Evolutionary conservation across 228 moss, liverwort and hornwort species (phyloP).

Genomic region (Sphagnum fallax): DNA sequence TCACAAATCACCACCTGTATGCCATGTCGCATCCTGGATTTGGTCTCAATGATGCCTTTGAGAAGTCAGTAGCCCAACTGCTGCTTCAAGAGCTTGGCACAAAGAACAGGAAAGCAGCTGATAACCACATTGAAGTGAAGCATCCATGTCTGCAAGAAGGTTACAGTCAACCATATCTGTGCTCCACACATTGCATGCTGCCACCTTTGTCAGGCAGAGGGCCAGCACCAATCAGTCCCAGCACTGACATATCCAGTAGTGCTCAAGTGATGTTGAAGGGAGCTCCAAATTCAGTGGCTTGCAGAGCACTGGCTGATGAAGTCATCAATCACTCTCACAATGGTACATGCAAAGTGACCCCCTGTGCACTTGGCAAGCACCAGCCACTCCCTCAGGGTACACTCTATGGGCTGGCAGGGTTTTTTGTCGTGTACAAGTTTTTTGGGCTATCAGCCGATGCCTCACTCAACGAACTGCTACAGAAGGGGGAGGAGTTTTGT

Average conservation of each 20-base stretch:
- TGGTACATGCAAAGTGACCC: conserved; percentile 13
- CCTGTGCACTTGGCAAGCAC: conserved; percentile 91
- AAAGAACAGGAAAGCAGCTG: conserved; percentile 17
- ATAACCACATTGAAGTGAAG: conserved; percentile 19
- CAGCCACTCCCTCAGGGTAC: conserved; percentile 76
- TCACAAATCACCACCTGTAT: conserved; percentile 75
- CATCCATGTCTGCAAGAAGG: conserved; percentile 92
- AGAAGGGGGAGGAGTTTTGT: conserved; percentile 74
- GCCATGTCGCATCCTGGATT: conserved; percentile 87
- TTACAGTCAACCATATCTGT: conserved; percentile 57
- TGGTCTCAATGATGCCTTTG: conserved; percentile 93
- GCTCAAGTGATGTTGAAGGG: conserved; percentile 65
- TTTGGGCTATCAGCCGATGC: conserved; percentile 67
- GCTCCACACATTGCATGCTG: conserved; percentile 66
- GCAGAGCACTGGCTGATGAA: conserved; percentile 52
- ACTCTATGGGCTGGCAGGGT: conserved; percentile 85
- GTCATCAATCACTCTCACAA: conserved; percentile 55
- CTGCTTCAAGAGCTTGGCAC: conserved; percentile 31
- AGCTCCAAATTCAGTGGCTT: conserved; percentile 65
- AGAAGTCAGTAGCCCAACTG: conserved; percentile 85
- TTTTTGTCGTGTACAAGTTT: conserved; percentile 96
- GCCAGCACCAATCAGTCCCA: conserved; percentile 20
- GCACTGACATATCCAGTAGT: conserved; percentile 14
- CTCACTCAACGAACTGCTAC: conserved; percentile 64
- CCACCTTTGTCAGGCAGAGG: conserved; percentile 39